Conservation (phyloP, 495 filamentous ascomycete genomes). For the Neurospora sp. region DNA sequence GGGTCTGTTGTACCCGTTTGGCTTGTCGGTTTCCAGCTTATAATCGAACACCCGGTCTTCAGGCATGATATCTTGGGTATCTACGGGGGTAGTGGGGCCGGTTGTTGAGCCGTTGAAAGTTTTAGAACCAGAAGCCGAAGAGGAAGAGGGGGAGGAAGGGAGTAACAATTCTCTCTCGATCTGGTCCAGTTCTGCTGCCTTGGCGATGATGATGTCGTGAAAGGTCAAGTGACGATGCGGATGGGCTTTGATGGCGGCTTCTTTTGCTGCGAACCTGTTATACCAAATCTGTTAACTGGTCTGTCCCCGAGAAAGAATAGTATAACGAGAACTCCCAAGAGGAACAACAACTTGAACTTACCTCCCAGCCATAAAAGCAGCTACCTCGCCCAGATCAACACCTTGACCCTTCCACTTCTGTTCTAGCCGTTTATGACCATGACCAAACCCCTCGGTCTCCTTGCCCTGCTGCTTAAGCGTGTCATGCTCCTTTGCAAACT, state of each 20-base stretch:
- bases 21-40: background rate
- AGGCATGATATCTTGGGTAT: background rate
- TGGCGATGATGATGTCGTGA: constrained; percentile 35
- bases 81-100: background rate
- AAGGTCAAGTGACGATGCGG: constrained; percentile 31
- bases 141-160: background rate
- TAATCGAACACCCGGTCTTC: background rate
- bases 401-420: constrained; percentile 1
- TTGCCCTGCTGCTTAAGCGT: background rate
- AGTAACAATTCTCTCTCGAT: background rate
- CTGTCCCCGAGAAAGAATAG: background rate
- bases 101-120: background rate
- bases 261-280: constrained; percentile 51
- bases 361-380: constrained; percentile 42
- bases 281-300: background rate
- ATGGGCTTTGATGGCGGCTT: constrained; percentile 55
- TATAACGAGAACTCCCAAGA: background rate
- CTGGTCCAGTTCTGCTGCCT: background rate
- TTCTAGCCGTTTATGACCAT: background rate
- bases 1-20: background rate
- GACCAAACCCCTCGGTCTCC: background rate
- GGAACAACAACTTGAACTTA: constrained; percentile 18
- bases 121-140: background rate
- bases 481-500: background rate
- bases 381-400: constrained; percentile 15